phyloP scores from a whole-genome alignment of 352 stramenopile genomes.

The Globisporangium paddicum region DNA sequence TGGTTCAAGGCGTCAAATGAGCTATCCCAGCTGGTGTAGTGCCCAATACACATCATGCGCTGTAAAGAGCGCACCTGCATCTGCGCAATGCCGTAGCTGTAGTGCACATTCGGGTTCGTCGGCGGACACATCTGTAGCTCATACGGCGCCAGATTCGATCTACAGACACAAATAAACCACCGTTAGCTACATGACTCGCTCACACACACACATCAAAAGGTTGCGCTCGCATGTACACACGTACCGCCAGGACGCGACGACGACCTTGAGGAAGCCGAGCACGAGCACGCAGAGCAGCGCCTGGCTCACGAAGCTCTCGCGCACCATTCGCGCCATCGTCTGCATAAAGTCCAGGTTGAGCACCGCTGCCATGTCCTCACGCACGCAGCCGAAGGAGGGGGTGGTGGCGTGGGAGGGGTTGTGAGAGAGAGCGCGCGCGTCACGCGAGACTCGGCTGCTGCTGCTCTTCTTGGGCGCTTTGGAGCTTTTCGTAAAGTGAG shows the following conservation, averaged over 20 bases:
- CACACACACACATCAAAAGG: neutral
- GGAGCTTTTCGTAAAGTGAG: neutral
- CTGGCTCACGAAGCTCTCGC: conserved; percentile 63
- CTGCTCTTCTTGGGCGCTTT: neutral
- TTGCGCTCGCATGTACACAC: neutral
- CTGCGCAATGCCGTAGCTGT: conserved; percentile 78
- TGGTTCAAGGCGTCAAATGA: neutral
- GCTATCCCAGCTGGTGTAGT: neutral
- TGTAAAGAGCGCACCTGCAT: conserved; percentile 39
- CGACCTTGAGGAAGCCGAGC: conserved; percentile 51
- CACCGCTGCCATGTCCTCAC: conserved; percentile 38
- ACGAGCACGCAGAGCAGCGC: conserved; percentile 53
- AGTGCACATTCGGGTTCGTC: conserved; percentile 71
- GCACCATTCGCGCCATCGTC: conserved; percentile 50
- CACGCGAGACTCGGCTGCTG: neutral
- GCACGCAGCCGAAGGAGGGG: neutral
- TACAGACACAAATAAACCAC: conserved; percentile 3
- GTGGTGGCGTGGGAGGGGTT: neutral
- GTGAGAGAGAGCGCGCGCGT: neutral
- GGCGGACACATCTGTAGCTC: conserved; percentile 71
- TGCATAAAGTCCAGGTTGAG: conserved; percentile 66
- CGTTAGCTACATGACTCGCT: neutral
- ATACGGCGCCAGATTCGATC: conserved; percentile 43
- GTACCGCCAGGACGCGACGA: conserved; percentile 53
- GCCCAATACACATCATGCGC: neutral